Base-by-base conservation (phyloP, 306 rosid species). In the Dalbergia cultrata region DNA sequence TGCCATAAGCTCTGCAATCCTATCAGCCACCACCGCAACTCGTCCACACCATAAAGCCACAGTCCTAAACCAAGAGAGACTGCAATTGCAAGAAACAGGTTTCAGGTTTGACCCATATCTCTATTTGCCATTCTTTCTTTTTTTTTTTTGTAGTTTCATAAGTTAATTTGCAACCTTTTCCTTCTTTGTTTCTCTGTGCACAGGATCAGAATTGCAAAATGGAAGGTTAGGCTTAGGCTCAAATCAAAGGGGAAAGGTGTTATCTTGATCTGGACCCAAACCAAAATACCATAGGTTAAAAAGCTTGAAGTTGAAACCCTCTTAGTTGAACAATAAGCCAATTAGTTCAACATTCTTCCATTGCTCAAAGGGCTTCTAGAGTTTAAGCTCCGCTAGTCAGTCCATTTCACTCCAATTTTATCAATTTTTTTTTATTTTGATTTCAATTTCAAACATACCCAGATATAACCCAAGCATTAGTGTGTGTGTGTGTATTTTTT, bases 341-440 rank as follows among this genome's bases (percentile, higher is more conserved):
- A 63, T 49, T 72, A 57, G 80, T 80, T 82, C 82, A 79, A 75
- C 90, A 76, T 68, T 82, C 94, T 70, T 64, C 90, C 13, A 82
- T 75, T 86, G 87, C 86, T 66, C 87, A 78, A 56, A 92, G 95
- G 87, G 90, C 76, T 34, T 75, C 81, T 58, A 86, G 93, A 71
- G 82, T 86, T 89, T 93, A 90, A 86, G 93, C 95, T 83, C 93
- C 97, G 71, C 86, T 90, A 95, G 97, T 92, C 53, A 83, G 92
- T 82, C 53, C 8, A 54, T 49, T 59, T 72, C 64, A 59, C 47
- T 74, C 66, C 35, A 43, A 8, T 44, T 61, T 69, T 1, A 21
- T 6, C 6, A 9, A 21, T 47, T 39, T 43, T 14, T 4, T 64
- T 34, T 10, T 43, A 8, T 79, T 58, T 61, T 37, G 49, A 4